Evolutionary conservation across 2,329 filamentous ascomycete genomes (phyloP).

Genomic region (Peltaster fructicola): DNA sequence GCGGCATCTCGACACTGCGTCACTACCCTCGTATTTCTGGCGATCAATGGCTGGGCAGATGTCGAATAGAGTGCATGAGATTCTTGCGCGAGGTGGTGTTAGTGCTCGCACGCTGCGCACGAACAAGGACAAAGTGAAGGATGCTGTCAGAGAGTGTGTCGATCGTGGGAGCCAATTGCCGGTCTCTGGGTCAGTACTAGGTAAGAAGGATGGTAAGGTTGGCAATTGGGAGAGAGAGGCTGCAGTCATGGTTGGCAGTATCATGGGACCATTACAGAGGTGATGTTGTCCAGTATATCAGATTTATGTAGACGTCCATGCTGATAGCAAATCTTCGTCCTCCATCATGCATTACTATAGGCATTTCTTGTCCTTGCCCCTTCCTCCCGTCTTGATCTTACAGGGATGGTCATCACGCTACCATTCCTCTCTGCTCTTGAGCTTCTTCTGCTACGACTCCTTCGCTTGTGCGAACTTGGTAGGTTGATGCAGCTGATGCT

Average conservation of each 20-base stretch:
- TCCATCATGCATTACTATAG: too few relatives aligned
- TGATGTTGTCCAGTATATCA: too few relatives aligned
- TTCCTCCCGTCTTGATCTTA: too few relatives aligned
- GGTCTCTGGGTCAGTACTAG: slow-evolving; percentile 29
- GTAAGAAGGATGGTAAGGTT: slow-evolving; percentile 24
- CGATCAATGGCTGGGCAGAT: slow-evolving; percentile 66
- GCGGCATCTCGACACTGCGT: slow-evolving; percentile 66
- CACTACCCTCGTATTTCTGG: slow-evolving; percentile 85
- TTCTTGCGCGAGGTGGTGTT: slow-evolving; percentile 65
- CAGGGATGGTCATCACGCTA: too few relatives aligned
- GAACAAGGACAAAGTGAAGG: slow-evolving; percentile 56
- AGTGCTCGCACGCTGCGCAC: slow-evolving; percentile 63
- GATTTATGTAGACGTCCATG: too few relatives aligned
- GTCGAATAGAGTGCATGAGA: slow-evolving; percentile 63
- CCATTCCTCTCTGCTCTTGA: too few relatives aligned
- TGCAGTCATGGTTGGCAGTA: slow-evolving; percentile 81
- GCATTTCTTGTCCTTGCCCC: too few relatives aligned
- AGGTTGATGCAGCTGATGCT: slow-evolving; percentile 26
- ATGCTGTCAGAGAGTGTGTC: slow-evolving; percentile 70
- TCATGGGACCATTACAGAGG: slow-evolving; percentile 39
- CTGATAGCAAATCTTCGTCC: too few relatives aligned
- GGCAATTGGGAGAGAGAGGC: slow-evolving; percentile 74
- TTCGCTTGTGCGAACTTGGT: too few relatives aligned
- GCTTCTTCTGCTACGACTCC: too few relatives aligned
- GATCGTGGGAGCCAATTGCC: slow-evolving; percentile 57